Base-by-base conservation (phyloP, 257 asterid genomes). In the Plantago elongata region DNA sequence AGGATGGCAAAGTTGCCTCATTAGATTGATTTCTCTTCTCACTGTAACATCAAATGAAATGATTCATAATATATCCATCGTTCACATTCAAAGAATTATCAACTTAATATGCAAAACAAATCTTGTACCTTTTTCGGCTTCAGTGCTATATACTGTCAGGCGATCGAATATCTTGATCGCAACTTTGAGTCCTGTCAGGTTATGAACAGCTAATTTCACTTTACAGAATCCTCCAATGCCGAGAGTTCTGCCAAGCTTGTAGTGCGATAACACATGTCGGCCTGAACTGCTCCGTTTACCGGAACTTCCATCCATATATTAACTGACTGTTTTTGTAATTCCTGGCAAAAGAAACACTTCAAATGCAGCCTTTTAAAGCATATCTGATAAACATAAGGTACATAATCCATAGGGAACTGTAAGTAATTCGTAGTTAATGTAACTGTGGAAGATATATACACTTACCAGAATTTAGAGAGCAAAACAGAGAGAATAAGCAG, bases 111-210 rank as follows among this genome's bases (percentile, higher is more conserved):
- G 27, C 2, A 22, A 22, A 22, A 34, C 40, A 34, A 34, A 34
- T 34, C 40, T 34, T 54, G 9, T 42, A 77, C 84, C 84, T 59
- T 78, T 81, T 37, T 65, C 84, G 11, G 79, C 79, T 60, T 69
- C 84, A 37, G 16, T 15, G 12, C 57, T 70, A 62, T 72, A 62
- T 4, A 80, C 72, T 10, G 80, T 68, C 17, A 60, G 74, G 65
- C 73, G 82, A 74, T 66, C 74, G 58, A 83, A 78, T 51, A 85
- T 85, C 78, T 85, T 85, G 43, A 83, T 75, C 5, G 90, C 90
- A 55, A 85, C 94, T 56, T 83, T 77, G 54, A 77, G 71, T 60
- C 84, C 83, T 8, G 94, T 77, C 60, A 78, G 57, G 57, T 45
- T 74, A 71, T 83, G 90, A 50, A 73, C 63, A 50, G 88, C 94